Evolutionary conservation across 2,329 filamentous ascomycete species (phyloP), one percentile per base, ranked within the genome.

Genomic region (Curvularia lunata): DNA sequence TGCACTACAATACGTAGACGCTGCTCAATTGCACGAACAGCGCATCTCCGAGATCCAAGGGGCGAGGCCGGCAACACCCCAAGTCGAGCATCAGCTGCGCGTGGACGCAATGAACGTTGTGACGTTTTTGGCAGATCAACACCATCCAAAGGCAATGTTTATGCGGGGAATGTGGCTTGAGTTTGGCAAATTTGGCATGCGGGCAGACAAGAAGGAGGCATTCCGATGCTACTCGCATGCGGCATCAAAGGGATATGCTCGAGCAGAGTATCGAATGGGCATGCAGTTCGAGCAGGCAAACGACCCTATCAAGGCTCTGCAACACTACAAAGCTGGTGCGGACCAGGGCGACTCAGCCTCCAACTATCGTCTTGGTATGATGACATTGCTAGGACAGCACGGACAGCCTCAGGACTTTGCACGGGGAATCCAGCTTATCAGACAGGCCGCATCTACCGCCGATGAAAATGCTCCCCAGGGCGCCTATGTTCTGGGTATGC

Each of bases 271-370:
- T 77, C 88, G 95, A 46, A 96, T 99, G 80, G 95, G 95, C 62
- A 99, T 98, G 94, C 90, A 97, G 56, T 98, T 93, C 75, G 95
- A 99, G 79, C 92, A 91, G 75, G 94, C 92, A 4, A 96, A 96
- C 72, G 94, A 99, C 71, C 89, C 92, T 59, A 85, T 88, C 62
- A 97, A 96, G 76, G 95, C 95, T 5, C 88, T 97, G 71, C 88
- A 89, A 70, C 93, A 98, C 77, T 99, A 98, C 78, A 87, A 92
- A 64, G 85, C 86, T 47, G 95, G 95, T 48, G 88, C 95, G 48
- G 85, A 87, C 48, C 81, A 88, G 66, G 88, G 88, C 23, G 95
- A 99, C 78, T 97, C 95, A 16, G 95, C 95, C 3, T 93, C 92
- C 5, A 89, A 87, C 73, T 90, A 89, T 70, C 88, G 95, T 58